Evolutionary conservation across 2,329 filamentous ascomycete genomes (phyloP).

Genomic region (Colletotrichum siamense): DNA sequence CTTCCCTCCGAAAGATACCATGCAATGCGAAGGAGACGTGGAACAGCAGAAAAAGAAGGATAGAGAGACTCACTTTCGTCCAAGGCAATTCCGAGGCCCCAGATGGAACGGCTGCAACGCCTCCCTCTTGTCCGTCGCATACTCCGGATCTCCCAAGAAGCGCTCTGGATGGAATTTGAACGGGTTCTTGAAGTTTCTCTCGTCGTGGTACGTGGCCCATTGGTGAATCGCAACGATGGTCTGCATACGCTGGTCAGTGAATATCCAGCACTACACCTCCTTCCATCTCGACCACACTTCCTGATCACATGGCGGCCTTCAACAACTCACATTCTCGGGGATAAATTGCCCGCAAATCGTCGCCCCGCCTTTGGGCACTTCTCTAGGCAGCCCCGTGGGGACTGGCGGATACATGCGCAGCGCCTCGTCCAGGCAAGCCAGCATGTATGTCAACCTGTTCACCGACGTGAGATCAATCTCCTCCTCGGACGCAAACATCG

Average conservation of each 20-base stretch:
- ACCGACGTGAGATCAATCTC: slow-evolving; percentile 41
- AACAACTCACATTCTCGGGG: slow-evolving; percentile 32
- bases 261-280: not conserved
- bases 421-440: slow-evolving; percentile 45
- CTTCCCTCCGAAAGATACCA: not conserved
- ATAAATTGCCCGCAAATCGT: slow-evolving; percentile 34
- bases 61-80: slow-evolving; percentile 32
- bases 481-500: slow-evolving; percentile 33
- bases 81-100: slow-evolving; percentile 36
- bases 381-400: slow-evolving; percentile 28
- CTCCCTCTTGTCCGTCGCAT: slow-evolving; percentile 27
- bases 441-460: slow-evolving; percentile 39
- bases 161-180: slow-evolving; percentile 49
- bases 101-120: slow-evolving; percentile 32
- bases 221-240: slow-evolving; percentile 44
- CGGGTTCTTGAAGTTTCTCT: slow-evolving; percentile 47
- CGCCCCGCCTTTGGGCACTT: slow-evolving; percentile 35
- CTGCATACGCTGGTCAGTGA: not conserved
- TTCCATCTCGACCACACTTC: accelerated
- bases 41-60: not conserved
- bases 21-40: not conserved
- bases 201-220: slow-evolving; percentile 25
- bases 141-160: slow-evolving; percentile 32
- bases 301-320: not conserved
- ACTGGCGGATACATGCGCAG: slow-evolving; percentile 44